These are phyloP conservation scores for Aegilops longissima DNA, from an alignment of 176 grass and related monocot genomes.

Conservation along the genomic window DNA sequence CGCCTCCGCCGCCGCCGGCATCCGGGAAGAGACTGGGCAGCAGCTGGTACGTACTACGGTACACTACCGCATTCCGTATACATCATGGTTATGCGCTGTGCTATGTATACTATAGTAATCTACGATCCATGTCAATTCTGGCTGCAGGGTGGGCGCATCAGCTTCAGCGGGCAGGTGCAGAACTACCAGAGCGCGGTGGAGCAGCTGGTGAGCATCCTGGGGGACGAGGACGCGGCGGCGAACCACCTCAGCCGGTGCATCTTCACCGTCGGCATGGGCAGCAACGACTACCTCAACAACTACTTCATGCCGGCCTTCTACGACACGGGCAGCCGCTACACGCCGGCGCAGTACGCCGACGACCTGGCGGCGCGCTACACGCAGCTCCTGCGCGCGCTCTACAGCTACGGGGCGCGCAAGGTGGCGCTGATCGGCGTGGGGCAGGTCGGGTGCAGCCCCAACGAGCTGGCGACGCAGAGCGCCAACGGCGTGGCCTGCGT, in stretches of 20 bases:
- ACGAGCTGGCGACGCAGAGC: conserved; percentile 73
- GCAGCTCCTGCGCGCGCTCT: conserved; percentile 51
- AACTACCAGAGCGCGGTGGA: conserved; percentile 81
- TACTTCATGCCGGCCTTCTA: conserved; percentile 95
- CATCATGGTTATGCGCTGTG: too few relatives aligned
- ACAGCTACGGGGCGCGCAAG: conserved; percentile 77
- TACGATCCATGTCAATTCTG: too few relatives aligned
- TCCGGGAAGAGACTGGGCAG: conserved; percentile 80
- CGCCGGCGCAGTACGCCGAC: conserved; percentile 67
- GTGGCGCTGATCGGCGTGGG: conserved; percentile 78
- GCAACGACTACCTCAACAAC: conserved; percentile 99
- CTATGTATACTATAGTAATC: too few relatives aligned
- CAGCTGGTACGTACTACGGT: conserved; percentile 38
- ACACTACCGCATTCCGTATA: too few relatives aligned
- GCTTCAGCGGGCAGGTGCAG: conserved; percentile 60
- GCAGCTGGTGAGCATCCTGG: conserved; percentile 59
- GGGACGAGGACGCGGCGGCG: conserved; percentile 55
- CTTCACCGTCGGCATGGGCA: conserved; percentile 91
- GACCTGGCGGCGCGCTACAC: conserved; percentile 50
- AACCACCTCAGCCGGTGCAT: conserved; percentile 86
- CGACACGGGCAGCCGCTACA: conserved; percentile 58
- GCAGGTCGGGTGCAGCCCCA: conserved; percentile 84
- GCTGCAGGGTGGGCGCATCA: conserved; percentile 48
- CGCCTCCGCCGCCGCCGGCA: conserved; percentile 82
- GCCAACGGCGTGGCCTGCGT: conserved; percentile 61